A percentile compares a stretch with the other conserved stretches of the same genome.
Conservation (phyloP, 495 filamentous ascomycete genomes). For the Tuber microsphaerosporum region DNA sequence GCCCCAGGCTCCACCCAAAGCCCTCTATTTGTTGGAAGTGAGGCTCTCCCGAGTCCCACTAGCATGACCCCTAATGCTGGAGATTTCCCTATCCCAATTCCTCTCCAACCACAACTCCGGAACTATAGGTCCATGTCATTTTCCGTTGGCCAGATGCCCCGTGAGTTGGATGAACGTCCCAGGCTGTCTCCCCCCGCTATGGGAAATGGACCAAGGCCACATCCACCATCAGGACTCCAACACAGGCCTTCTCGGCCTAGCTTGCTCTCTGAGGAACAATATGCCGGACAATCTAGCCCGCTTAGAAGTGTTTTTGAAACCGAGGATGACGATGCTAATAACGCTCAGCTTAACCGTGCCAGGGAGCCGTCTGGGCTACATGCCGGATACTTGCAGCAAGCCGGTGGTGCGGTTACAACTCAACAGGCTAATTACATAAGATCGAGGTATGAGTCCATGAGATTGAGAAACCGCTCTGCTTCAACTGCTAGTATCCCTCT, state of each 20-base stretch:
- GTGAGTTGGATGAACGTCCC: slow-evolving; percentile 59
- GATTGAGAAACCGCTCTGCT: slow-evolving; percentile 57
- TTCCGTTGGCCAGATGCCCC: slow-evolving; percentile 73
- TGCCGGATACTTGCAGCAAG: slow-evolving; percentile 30
- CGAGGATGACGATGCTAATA: slow-evolving; percentile 63
- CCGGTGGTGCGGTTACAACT: slow-evolving; percentile 16
- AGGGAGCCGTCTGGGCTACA: slow-evolving; percentile 45
- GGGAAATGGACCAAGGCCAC: slow-evolving; percentile 51
- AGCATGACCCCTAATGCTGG: slow-evolving; percentile 50
- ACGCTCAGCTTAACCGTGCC: slow-evolving; percentile 52
- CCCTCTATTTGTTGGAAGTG: slow-evolving; percentile 42
- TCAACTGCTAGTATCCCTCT: slow-evolving; percentile 47
- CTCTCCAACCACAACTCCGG: slow-evolving; percentile 82
- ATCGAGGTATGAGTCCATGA: slow-evolving; percentile 48
- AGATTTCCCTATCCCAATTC: slow-evolving; percentile 83
- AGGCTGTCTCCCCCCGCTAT: slow-evolving; percentile 47
- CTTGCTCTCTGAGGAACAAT: slow-evolving; percentile 51
- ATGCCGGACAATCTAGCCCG: slow-evolving; percentile 38
- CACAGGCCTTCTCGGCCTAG: slow-evolving; percentile 80
- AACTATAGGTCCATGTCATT: slow-evolving; percentile 95
- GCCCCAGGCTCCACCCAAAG: slow-evolving; percentile 41
- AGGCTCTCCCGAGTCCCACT: slow-evolving; percentile 53
- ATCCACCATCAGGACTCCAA: slow-evolving; percentile 59
- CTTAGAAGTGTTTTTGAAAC: slow-evolving; percentile 41
- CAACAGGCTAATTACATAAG: slow-evolving; percentile 31